Conservation (phyloP, 2,329 filamentous ascomycete genomes). For the Aspergillus texensis region DNA sequence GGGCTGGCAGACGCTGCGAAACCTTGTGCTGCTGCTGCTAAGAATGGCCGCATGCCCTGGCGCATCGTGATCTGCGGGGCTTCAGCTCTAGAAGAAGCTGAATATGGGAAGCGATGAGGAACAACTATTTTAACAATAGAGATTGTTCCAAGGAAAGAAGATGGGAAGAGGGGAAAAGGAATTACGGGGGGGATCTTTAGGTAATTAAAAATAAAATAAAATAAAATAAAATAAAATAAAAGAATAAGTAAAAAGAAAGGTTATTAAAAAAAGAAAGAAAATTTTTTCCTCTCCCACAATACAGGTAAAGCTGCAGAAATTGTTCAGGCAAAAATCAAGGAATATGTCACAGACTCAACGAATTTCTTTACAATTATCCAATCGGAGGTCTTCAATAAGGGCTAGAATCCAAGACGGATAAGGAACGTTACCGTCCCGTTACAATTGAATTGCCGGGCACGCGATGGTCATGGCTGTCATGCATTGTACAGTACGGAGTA, state of each 20-base stretch:
- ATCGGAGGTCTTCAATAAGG: neutral
- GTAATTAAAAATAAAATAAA: neutral
- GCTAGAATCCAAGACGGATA: slow-evolving; percentile 1
- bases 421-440: slow-evolving; percentile 2
- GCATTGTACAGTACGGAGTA: neutral
- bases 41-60: slow-evolving; percentile 30
- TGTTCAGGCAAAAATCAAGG: neutral
- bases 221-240: neutral
- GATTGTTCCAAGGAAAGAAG: neutral
- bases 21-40: slow-evolving; percentile 26
- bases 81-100: slow-evolving; percentile 21
- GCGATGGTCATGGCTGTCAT: neutral
- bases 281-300: neutral
- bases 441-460: neutral
- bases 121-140: neutral
- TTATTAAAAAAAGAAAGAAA: neutral
- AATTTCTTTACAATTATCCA: neutral
- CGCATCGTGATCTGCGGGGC: slow-evolving; percentile 27
- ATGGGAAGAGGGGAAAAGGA: slow-evolving; percentile 1
- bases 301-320: slow-evolving; percentile 2
- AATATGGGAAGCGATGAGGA: neutral
- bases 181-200: neutral
- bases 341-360: neutral
- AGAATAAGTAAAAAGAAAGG: neutral
- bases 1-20: slow-evolving; percentile 32